phyloP scores from a whole-genome alignment of 2,329 filamentous ascomycete genomes.

The Talaromyces islandicus region DNA sequence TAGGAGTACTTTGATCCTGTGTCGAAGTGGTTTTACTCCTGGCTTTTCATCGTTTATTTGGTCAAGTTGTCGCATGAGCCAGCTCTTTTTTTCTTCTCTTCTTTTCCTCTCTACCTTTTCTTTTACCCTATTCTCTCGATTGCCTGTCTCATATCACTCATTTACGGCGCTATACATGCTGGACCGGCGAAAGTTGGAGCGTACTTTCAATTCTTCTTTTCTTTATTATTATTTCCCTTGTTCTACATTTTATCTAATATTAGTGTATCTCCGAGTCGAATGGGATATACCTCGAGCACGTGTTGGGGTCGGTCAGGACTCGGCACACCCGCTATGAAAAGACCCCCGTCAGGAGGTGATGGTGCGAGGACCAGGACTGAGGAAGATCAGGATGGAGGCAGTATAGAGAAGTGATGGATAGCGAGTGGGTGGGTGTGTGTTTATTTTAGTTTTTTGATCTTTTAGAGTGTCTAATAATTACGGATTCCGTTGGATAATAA shows the following conservation, averaged over 20 bases:
- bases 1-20: background rate
- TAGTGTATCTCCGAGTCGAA: background rate
- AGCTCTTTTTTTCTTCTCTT: background rate
- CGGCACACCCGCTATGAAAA: background rate
- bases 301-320: background rate
- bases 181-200: constrained; percentile 13
- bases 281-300: background rate
- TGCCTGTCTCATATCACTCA: constrained; percentile 12
- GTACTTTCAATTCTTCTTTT: background rate
- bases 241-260: constrained; percentile 1
- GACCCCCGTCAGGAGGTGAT: background rate
- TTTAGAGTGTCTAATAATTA: background rate
- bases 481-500: background rate
- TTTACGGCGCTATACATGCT: constrained; percentile 12
- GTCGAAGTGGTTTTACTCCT: background rate
- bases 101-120: background rate
- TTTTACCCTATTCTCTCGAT: background rate
- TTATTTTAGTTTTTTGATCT: background rate
- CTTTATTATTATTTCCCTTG: background rate
- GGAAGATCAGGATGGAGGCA: background rate
- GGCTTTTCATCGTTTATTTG: background rate
- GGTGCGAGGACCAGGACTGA: background rate
- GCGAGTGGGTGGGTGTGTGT: background rate
- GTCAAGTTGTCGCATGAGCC: constrained; percentile 1
- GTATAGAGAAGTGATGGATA: background rate